These are phyloP conservation scores for Colletotrichum agaves DNA, from an alignment of 2,329 filamentous ascomycete genomes.

Conservation along the genomic window DNA sequence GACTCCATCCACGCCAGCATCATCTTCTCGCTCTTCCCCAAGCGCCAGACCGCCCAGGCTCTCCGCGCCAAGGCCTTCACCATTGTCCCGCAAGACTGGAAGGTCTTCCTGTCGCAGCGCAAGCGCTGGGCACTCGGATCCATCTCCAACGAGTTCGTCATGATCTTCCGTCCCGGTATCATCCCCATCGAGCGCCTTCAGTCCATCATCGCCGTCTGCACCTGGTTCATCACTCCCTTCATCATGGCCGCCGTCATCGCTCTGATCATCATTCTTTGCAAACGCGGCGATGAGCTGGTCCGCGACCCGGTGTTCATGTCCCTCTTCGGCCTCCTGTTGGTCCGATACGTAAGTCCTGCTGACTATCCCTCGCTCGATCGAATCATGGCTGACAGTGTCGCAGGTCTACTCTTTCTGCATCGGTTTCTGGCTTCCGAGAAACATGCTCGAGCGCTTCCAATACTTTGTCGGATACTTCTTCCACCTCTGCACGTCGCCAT, in stretches of 20 bases:
- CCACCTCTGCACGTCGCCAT: conserved; percentile 51
- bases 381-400: conserved; percentile 19
- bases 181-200: conserved; percentile 56
- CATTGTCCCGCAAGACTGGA: conserved; percentile 56
- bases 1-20: conserved; percentile 61
- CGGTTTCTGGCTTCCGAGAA: conserved; percentile 54
- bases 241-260: conserved; percentile 54
- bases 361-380: background rate
- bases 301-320: conserved; percentile 49
- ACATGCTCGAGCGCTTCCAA: conserved; percentile 49
- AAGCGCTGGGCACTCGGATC: conserved; percentile 61
- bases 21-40: conserved; percentile 57
- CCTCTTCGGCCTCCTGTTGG: conserved; percentile 50
- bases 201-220: conserved; percentile 57
- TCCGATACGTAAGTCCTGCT: conserved; percentile 52
- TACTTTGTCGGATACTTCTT: conserved; percentile 53
- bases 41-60: conserved; percentile 57
- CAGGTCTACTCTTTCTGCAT: conserved; percentile 55
- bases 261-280: conserved; percentile 49
- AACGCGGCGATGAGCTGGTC: conserved; percentile 47
- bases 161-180: conserved; percentile 56
- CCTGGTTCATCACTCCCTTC: conserved; percentile 58
- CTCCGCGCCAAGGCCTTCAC: conserved; percentile 59
- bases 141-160: conserved; percentile 60
- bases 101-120: conserved; percentile 60